Evolutionary conservation across 2,329 filamentous ascomycete genomes (phyloP).

Genomic region (Cladosporium cucumerinum): DNA sequence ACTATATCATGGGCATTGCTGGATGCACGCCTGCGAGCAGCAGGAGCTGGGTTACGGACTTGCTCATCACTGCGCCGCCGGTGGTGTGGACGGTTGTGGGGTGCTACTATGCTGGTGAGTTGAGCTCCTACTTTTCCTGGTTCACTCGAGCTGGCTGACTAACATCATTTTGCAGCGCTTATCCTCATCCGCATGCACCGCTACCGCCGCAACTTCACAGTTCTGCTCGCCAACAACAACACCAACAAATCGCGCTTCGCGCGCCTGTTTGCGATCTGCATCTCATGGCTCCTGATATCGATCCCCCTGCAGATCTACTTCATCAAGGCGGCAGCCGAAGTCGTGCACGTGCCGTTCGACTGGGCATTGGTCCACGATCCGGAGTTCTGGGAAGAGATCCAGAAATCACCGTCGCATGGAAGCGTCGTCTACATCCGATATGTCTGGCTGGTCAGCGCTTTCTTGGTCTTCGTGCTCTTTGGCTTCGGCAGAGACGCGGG

Average conservation of each 20-base stretch:
- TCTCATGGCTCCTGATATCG: constrained; percentile 49
- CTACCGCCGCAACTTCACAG: constrained; percentile 57
- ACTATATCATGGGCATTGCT: constrained; percentile 55
- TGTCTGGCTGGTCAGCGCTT: constrained; percentile 53
- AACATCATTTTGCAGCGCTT: constrained; percentile 45
- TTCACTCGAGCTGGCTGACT: no score
- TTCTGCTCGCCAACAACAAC: constrained; percentile 52
- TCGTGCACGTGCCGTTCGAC: constrained; percentile 34
- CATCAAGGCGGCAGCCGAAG: constrained; percentile 42
- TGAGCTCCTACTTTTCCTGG: no score
- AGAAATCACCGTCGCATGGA: constrained; percentile 46
- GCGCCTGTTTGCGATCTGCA: constrained; percentile 57
- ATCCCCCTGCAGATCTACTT: constrained; percentile 54
- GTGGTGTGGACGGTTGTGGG: constrained; percentile 53
- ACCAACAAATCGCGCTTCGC: constrained; percentile 60
- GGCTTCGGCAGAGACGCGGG: constrained; percentile 61
- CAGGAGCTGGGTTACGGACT: constrained; percentile 56
- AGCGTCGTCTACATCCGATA: constrained; percentile 54
- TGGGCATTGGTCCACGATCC: constrained; percentile 54
- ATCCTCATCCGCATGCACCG: constrained; percentile 59
- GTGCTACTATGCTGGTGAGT: constrained; percentile 57
- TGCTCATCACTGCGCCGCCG: constrained; percentile 56
- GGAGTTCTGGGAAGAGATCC: constrained; percentile 47
- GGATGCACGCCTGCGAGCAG: constrained; percentile 57
- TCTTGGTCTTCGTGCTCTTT: constrained; percentile 61